A percentile compares a stretch with the other conserved stretches of the same genome.
These are phyloP conservation scores for Aureobasidium vineae DNA, from an alignment of 2,329 filamentous ascomycete species.

Conservation along the genomic window DNA sequence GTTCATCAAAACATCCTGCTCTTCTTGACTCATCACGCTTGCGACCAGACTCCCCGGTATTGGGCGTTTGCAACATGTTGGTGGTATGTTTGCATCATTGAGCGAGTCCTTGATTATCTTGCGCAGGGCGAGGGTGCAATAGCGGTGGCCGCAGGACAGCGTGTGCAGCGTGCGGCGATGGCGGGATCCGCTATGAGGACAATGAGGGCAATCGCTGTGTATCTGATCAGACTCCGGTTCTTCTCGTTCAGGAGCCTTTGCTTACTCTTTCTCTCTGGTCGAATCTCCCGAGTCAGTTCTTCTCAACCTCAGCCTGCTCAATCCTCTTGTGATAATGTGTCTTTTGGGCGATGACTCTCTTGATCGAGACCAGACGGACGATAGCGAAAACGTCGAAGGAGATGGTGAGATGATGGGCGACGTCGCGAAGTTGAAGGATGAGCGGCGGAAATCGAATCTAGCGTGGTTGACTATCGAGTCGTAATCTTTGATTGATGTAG, in stretches of 20 bases:
- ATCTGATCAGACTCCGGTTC: background rate
- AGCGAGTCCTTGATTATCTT: conserved; percentile 41
- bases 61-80: conserved; percentile 44
- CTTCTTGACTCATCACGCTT: conserved; percentile 41
- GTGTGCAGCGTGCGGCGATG: conserved; percentile 35
- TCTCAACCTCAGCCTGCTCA: conserved; percentile 36
- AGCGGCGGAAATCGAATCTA: conserved; percentile 29
- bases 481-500: conserved; percentile 39
- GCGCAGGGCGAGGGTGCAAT: conserved; percentile 38
- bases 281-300: conserved; percentile 34
- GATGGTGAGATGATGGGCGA: conserved; percentile 36
- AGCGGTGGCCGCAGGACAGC: conserved; percentile 39
- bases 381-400: conserved; percentile 37
- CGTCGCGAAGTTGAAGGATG: conserved; percentile 33
- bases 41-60: conserved; percentile 44
- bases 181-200: conserved; percentile 33
- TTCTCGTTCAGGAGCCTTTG: background rate
- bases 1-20: conserved; percentile 39
- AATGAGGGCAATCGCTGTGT: conserved; percentile 36
- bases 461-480: conserved; percentile 37
- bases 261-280: conserved; percentile 29
- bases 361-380: conserved; percentile 31
- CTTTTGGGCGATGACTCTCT: conserved; percentile 35
- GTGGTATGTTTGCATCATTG: conserved; percentile 36
- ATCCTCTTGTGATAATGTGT: conserved; percentile 36